Percentiles rank a stretch among this genome's conserved stretches.
These are phyloP conservation scores for Globisporangium radiosum DNA, from an alignment of 352 stramenopile genomes.

Conservation along the genomic window DNA sequence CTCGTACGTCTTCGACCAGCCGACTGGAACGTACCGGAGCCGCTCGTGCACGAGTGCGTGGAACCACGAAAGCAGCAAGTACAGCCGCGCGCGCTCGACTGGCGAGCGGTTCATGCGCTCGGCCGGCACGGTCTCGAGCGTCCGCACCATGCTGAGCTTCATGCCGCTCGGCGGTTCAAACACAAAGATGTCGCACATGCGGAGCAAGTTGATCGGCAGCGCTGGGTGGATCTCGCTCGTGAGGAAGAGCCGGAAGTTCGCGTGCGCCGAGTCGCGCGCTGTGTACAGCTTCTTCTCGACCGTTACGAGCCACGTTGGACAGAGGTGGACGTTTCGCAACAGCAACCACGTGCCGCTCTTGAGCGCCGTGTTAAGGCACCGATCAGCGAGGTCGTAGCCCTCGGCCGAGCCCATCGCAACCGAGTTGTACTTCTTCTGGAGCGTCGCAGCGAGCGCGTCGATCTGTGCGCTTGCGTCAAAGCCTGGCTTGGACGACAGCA, in stretches of 20 bases:
- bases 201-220: conserved; percentile 95
- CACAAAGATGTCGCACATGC: conserved; percentile 96
- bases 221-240: conserved; percentile 97
- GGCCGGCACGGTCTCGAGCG: conserved; percentile 90
- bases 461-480: conserved; percentile 98
- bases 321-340: conserved; percentile 99
- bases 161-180: conserved; percentile 97
- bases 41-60: conserved; percentile 98
- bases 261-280: conserved; percentile 58
- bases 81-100: conserved; percentile 89
- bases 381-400: conserved; percentile 94
- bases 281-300: conserved; percentile 97
- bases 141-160: conserved; percentile 95
- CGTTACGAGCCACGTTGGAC: conserved; percentile 94
- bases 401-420: conserved; percentile 98
- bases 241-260: conserved; percentile 91
- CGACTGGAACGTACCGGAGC: conserved; percentile 95
- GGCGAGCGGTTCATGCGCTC: conserved; percentile 89
- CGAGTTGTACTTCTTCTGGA: conserved; percentile 92
- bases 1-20: conserved; percentile 99
- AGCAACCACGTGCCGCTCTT: conserved; percentile 97
- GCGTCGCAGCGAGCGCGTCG: conserved; percentile 88
- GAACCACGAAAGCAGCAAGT: conserved; percentile 97
- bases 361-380: conserved; percentile 90
- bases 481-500: conserved; percentile 96